These are phyloP conservation scores for Tetrahymena thermophila DNA, from an alignment of 73 alveolate genomes.

Conservation along the genomic window DNA sequence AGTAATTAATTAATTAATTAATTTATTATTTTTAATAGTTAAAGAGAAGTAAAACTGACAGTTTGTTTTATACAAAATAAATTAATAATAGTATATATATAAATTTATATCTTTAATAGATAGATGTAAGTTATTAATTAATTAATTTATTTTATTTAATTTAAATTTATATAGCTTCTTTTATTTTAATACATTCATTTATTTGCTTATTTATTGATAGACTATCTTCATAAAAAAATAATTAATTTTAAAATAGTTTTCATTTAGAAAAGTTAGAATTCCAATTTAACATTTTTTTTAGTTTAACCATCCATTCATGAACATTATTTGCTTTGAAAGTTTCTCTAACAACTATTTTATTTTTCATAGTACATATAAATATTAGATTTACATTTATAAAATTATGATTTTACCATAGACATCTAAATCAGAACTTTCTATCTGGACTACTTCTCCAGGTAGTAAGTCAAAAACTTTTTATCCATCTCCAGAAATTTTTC, in stretches of 20 bases:
- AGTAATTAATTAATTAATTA: no score
- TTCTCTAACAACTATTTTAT: not conserved
- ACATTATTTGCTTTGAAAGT: not conserved
- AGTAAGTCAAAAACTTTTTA: constrained; percentile 6
- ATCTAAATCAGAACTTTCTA: constrained; percentile 2
- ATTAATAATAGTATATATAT: no score
- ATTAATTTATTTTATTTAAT: no score
- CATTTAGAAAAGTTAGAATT: constrained; percentile 6
- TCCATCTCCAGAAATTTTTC: constrained; percentile 22
- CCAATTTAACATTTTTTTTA: constrained; percentile 36
- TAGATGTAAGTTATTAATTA: no score
- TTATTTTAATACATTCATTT: not conserved
- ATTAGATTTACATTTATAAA: not conserved
- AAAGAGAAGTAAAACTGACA: no score
- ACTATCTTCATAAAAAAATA: not conserved
- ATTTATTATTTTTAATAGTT: no score
- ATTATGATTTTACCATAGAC: constrained; percentile 6
- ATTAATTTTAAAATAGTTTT: not conserved
- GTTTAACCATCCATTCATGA: constrained; percentile 26
- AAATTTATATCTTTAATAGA: no score
- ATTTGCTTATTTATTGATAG: not conserved
- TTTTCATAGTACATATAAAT: not conserved
- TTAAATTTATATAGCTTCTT: no score
- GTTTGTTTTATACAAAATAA: no score
- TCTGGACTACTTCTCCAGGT: not conserved